Evolutionary conservation across 768 basidiomycete genomes (phyloP).

Genomic region (Stropharia rugosoannulata): DNA sequence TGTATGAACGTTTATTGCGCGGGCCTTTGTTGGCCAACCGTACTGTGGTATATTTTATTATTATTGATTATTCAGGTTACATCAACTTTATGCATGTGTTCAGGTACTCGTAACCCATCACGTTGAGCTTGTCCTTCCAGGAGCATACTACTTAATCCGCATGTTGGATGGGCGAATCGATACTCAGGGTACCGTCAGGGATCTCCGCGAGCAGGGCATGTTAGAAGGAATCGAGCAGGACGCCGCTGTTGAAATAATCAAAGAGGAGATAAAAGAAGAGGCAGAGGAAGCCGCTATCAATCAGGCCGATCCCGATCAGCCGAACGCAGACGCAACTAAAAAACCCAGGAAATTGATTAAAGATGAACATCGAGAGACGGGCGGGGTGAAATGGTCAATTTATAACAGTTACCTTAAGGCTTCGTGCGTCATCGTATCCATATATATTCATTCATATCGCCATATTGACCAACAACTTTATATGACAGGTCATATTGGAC

Average conservation of each 20-base stretch:
- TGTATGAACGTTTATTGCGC: slow-evolving; percentile 29
- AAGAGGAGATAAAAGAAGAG: slow-evolving; percentile 38
- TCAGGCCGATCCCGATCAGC: slow-evolving; percentile 23
- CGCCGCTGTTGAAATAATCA: slow-evolving; percentile 46
- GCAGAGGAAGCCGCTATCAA: slow-evolving; percentile 27
- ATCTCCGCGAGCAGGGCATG: slow-evolving; percentile 56
- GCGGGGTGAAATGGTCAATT: slow-evolving; percentile 78
- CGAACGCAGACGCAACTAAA: slow-evolving; percentile 37
- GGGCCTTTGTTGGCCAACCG: slow-evolving; percentile 31
- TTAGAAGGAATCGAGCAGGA: slow-evolving; percentile 23
- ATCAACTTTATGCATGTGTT: not conserved
- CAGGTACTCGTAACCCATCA: slow-evolving; percentile 81
- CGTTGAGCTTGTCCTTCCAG: slow-evolving; percentile 78
- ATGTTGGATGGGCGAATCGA: slow-evolving; percentile 85
- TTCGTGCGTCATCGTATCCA: slow-evolving; percentile 48
- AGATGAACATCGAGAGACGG: slow-evolving; percentile 79
- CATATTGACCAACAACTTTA: not conserved
- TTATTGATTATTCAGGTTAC: not conserved
- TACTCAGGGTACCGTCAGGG: slow-evolving; percentile 65
- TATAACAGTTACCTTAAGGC: slow-evolving; percentile 71
- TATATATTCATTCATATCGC: not conserved
- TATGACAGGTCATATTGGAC: slow-evolving; percentile 60
- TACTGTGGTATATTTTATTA: slow-evolving; percentile 25
- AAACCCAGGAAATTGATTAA: slow-evolving; percentile 74
- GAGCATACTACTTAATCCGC: slow-evolving; percentile 69